These are phyloP conservation scores for Pichia heedii DNA, from an alignment of 805 yeast genomes.

Conservation along the genomic window DNA sequence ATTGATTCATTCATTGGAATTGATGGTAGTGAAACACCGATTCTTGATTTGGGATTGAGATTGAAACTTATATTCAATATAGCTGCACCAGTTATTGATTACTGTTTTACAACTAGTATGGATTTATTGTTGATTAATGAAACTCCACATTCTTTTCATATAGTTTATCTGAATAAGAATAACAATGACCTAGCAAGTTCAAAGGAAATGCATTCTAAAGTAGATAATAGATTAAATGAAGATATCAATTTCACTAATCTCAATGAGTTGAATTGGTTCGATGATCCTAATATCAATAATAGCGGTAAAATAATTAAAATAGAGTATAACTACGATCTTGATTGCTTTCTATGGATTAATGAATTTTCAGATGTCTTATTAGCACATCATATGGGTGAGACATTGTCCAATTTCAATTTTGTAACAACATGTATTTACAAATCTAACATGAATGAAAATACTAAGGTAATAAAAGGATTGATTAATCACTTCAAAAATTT, in stretches of 20 bases:
- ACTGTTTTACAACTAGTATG: constrained; percentile 18
- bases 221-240: constrained; percentile 13
- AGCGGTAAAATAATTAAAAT: constrained; percentile 12
- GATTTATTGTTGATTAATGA: constrained; percentile 22
- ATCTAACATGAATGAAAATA: background rate
- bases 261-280: constrained; percentile 28
- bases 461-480: constrained; percentile 20
- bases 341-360: constrained; percentile 25
- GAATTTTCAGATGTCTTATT: constrained; percentile 25
- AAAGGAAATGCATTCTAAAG: too few relatives aligned
- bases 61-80: constrained; percentile 28
- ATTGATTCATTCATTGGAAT: constrained; percentile 20
- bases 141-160: constrained; percentile 29
- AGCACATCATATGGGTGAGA: constrained; percentile 7
- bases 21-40: constrained; percentile 21
- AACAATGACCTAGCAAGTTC: background rate
- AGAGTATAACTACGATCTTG: constrained; percentile 16
- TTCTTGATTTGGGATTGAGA: constrained; percentile 25
- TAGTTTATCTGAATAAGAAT: constrained; percentile 17
- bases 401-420: constrained; percentile 12
- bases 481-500: constrained; percentile 35
- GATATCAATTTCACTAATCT: constrained; percentile 23
- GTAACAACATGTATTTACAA: constrained; percentile 20
- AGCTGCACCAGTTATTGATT: constrained; percentile 26
- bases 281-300: constrained; percentile 9